Conservation (phyloP, 2,329 filamentous ascomycete genomes). For the Aspergillus sp. region DNA sequence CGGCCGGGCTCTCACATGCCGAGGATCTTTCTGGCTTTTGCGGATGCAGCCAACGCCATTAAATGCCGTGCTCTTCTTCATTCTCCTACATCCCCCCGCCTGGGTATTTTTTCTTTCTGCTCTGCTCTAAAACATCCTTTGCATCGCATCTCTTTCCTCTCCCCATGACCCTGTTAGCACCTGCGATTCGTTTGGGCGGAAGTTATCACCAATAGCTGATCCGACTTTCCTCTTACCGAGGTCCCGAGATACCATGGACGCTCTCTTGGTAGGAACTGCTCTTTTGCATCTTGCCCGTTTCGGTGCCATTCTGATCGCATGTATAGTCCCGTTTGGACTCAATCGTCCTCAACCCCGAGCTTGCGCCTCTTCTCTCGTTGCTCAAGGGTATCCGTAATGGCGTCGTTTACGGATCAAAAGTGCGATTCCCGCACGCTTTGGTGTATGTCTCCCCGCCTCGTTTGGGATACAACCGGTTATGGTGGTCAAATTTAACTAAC, state of each 20-base stretch:
- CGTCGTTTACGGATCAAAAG: conserved; percentile 92
- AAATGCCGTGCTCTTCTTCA: conserved; percentile 19
- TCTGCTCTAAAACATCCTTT: no score
- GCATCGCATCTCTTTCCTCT: no score
- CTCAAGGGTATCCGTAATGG: conserved; percentile 95
- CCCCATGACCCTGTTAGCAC: no score
- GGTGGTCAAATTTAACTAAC: conserved; percentile 10
- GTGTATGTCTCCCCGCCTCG: conserved; percentile 51
- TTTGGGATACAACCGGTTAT: background rate
- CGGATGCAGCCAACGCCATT: conserved; percentile 15
- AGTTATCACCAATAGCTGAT: no score
- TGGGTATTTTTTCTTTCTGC: no score
- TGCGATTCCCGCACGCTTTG: conserved; percentile 95
- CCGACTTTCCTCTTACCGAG: conserved; percentile 19
- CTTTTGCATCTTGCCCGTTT: conserved; percentile 1
- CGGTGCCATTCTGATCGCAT: conserved; percentile 2
- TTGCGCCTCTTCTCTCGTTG: conserved; percentile 79
- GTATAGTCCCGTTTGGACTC: conserved; percentile 64
- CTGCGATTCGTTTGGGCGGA: no score
- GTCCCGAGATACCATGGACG: conserved; percentile 29
- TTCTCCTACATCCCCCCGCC: no score
- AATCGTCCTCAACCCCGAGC: conserved; percentile 74
- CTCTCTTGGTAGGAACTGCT: conserved; percentile 23
- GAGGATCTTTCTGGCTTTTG: conserved; percentile 28
- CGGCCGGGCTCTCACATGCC: conserved; percentile 33